phyloP scores from a whole-genome alignment of 306 rosid genomes.

The Hippophae rhamnoides region DNA sequence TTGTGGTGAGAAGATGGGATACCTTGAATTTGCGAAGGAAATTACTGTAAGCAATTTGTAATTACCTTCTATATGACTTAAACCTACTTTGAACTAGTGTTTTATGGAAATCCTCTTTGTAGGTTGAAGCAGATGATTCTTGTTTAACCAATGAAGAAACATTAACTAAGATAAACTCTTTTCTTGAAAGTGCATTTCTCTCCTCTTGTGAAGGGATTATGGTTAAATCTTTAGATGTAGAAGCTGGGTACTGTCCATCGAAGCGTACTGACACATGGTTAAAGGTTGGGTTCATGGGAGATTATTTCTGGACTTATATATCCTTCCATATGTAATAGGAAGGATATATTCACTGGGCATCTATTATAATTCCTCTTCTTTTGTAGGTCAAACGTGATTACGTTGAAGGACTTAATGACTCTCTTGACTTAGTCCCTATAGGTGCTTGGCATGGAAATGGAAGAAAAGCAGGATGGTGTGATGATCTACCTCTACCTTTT shows the following conservation, averaged over 20 bases:
- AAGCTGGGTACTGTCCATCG: slow-evolving; percentile 82
- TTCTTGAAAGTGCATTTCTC: slow-evolving; percentile 55
- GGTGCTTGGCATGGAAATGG: slow-evolving; percentile 99
- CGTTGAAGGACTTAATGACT: slow-evolving; percentile 69
- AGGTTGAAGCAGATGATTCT: slow-evolving; percentile 78
- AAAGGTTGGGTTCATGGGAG: slow-evolving; percentile 41
- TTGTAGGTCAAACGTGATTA: slow-evolving; percentile 88
- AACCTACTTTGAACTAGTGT: not conserved
- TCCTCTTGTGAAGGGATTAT: slow-evolving; percentile 91
- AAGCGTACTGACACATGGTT: slow-evolving; percentile 82
- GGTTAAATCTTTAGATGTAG: slow-evolving; percentile 76
- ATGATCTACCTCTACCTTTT: slow-evolving; percentile 1
- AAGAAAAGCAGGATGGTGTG: slow-evolving; percentile 93
- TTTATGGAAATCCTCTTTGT: slow-evolving; percentile 17
- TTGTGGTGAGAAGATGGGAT: slow-evolving; percentile 52
- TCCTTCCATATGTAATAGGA: not conserved
- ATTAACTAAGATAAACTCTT: slow-evolving; percentile 41
- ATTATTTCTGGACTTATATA: slow-evolving; percentile 5
- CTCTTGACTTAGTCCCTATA: slow-evolving; percentile 88
- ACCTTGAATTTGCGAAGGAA: slow-evolving; percentile 78
- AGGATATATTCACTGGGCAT: not conserved
- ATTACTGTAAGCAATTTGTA: slow-evolving; percentile 45
- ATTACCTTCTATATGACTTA: slow-evolving; percentile 2
- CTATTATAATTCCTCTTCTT: slow-evolving; percentile 1
- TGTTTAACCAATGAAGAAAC: slow-evolving; percentile 52